These are phyloP conservation scores for Hyaloscypha variabilis DNA, from an alignment of 495 filamentous ascomycete genomes.

Conservation along the genomic window DNA sequence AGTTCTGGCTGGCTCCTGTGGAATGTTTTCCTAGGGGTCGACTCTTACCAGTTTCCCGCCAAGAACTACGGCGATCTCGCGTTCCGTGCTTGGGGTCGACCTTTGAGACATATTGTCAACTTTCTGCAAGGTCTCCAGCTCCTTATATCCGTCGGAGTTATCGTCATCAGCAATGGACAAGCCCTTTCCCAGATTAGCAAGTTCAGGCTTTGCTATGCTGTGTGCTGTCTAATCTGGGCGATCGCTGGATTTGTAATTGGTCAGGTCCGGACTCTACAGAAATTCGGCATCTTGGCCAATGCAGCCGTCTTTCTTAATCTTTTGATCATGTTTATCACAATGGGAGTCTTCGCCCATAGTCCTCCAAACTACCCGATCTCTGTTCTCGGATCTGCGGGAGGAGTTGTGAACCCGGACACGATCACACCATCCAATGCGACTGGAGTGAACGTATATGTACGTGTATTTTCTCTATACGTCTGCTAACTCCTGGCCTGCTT, in stretches of 20 bases:
- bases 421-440: constrained; percentile 12
- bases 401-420: constrained; percentile 13
- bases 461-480: neutral
- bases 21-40: constrained; percentile 34
- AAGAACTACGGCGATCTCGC: constrained; percentile 61
- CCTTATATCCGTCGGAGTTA: constrained; percentile 53
- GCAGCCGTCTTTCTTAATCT: constrained; percentile 57
- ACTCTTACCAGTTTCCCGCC: constrained; percentile 56
- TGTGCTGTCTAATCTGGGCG: constrained; percentile 40
- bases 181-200: constrained; percentile 57
- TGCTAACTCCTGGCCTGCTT: neutral
- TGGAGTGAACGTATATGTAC: neutral
- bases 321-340: constrained; percentile 50
- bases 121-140: constrained; percentile 49
- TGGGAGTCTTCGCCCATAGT: constrained; percentile 51
- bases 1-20: constrained; percentile 39
- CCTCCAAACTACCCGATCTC: constrained; percentile 46
- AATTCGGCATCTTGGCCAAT: constrained; percentile 58
- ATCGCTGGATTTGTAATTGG: constrained; percentile 39
- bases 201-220: constrained; percentile 51
- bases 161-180: constrained; percentile 55
- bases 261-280: constrained; percentile 53
- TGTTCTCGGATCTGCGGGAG: neutral
- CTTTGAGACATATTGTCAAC: constrained; percentile 54
- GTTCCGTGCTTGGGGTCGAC: constrained; percentile 52